Conservation (phyloP, 441 rosid species). For the Adansonia rubrostipa region DNA sequence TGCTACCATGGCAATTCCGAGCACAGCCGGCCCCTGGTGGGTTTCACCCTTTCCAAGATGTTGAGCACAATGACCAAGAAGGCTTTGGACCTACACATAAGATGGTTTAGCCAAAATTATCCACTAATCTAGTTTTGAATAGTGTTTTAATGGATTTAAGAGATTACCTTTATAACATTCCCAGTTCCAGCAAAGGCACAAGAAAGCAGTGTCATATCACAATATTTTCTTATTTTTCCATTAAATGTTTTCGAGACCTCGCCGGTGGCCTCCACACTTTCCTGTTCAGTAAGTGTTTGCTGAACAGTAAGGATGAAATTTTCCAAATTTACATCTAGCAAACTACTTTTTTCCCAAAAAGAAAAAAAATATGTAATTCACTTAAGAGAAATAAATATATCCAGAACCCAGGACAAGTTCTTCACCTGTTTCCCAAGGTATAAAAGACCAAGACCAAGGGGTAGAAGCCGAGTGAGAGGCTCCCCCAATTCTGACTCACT, state of each 20-base stretch:
- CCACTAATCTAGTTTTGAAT: not conserved
- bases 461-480: constrained; percentile 79
- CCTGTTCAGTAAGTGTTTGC: constrained; percentile 49
- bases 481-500: constrained; percentile 79
- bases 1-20: constrained; percentile 98
- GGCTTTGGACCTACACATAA: constrained; percentile 75
- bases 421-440: constrained; percentile 96
- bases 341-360: not conserved
- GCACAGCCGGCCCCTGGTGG: constrained; percentile 95
- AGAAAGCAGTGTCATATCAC: constrained; percentile 86
- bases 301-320: constrained; percentile 22
- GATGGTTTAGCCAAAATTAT: constrained; percentile 9
- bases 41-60: constrained; percentile 85
- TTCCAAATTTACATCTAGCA: not conserved
- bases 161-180: constrained; percentile 83
- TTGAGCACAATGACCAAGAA: constrained; percentile 82
- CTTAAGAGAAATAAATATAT: not conserved
- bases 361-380: constrained; percentile 17
- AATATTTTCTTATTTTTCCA: constrained; percentile 80
- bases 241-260: constrained; percentile 90
- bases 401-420: not conserved
- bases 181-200: constrained; percentile 99
- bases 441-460: constrained; percentile 91
- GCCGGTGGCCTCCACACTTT: constrained; percentile 84
- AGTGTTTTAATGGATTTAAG: constrained; percentile 7